Evolutionary conservation across 176 grass and related monocot genomes (phyloP).

Genomic region (Zea mays): DNA sequence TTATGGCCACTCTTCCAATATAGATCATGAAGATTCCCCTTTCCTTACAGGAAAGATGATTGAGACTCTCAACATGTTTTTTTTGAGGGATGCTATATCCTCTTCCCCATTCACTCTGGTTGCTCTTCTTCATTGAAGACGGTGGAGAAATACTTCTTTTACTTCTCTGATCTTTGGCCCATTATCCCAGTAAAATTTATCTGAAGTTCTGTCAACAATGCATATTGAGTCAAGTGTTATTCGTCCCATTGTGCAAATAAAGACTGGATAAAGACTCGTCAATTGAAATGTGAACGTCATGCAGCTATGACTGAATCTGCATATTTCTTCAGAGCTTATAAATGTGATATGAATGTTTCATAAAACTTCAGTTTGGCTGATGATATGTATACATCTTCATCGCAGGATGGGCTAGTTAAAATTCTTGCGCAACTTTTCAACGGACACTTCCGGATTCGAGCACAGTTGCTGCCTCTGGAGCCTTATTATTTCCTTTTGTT

Average conservation of each 20-base stretch:
- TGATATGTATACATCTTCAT: conserved; percentile 7
- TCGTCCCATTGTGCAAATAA: neutral
- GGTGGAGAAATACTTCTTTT: neutral
- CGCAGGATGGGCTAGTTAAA: conserved; percentile 52
- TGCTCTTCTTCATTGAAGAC: neutral
- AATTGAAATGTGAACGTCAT: conserved; percentile 9
- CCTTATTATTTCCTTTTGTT: neutral
- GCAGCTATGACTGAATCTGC: neutral
- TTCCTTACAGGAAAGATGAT: conserved; percentile 34
- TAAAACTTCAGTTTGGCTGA: neutral
- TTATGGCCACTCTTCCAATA: neutral
- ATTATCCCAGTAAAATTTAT: neutral
- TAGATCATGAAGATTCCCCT: conserved; percentile 24
- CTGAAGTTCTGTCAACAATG: neutral
- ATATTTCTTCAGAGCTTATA: conserved; percentile 1
- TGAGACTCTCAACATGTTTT: conserved; percentile 29
- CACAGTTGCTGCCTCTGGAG: neutral
- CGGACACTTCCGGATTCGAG: neutral
- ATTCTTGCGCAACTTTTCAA: neutral
- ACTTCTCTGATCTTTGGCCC: neutral
- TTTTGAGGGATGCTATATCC: neutral
- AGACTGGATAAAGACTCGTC: neutral
- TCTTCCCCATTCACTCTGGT: neutral
- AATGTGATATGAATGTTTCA: conserved; percentile 9
- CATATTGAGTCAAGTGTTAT: neutral